phyloP scores from a whole-genome alignment of 192 early-diverging fungal species.

The Umbelopsis sp. region DNA sequence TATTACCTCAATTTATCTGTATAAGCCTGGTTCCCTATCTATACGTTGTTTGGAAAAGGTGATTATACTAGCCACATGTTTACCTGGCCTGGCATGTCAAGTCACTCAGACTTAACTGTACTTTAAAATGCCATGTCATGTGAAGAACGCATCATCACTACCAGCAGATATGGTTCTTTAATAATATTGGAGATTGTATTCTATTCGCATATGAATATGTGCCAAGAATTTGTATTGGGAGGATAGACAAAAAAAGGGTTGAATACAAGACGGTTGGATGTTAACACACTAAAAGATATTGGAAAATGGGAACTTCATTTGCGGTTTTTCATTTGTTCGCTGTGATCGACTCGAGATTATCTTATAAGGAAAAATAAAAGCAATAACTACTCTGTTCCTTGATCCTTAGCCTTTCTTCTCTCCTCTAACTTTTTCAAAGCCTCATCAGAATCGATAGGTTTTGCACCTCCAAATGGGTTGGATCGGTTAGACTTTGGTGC shows the following conservation, averaged over 20 bases:
- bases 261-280: slow-evolving; percentile 7
- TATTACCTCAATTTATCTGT: too few relatives aligned
- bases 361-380: neutral
- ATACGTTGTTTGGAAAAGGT: too few relatives aligned
- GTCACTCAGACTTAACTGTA: too few relatives aligned
- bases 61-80: too few relatives aligned
- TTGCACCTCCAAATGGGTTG: slow-evolving; percentile 67
- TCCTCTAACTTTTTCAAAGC: slow-evolving; percentile 57
- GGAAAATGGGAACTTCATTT: neutral
- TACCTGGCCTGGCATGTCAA: too few relatives aligned
- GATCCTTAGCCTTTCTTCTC: slow-evolving; percentile 47
- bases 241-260: neutral
- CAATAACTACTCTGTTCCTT: neutral
- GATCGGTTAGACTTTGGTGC: slow-evolving; percentile 37
- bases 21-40: too few relatives aligned
- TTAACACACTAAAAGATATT: neutral
- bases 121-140: too few relatives aligned
- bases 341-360: slow-evolving; percentile 3
- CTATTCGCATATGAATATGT: slow-evolving; percentile 1
- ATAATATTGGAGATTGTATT: slow-evolving; percentile 8
- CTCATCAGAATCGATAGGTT: slow-evolving; percentile 60
- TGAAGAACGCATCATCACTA: neutral
- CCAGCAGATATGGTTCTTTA: neutral
- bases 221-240: neutral
- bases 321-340: too few relatives aligned